Conservation (phyloP, 2,329 filamentous ascomycete genomes). For the Alternaria brassicae region DNA sequence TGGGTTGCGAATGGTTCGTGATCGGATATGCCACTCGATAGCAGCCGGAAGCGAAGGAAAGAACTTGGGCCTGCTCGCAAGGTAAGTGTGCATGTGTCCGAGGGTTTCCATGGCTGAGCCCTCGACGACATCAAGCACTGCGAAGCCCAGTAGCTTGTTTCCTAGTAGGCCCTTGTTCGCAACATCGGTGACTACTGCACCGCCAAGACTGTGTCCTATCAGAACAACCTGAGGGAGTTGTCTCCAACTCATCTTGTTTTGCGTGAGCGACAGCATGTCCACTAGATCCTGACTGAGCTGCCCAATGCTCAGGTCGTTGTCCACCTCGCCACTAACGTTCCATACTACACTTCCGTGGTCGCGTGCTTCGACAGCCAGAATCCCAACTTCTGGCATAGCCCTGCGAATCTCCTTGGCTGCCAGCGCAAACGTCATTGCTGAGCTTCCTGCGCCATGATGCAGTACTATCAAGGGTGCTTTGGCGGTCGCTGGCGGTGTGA, state of each 20-base stretch:
- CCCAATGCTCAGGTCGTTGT: constrained; percentile 72
- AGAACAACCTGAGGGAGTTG: constrained; percentile 77
- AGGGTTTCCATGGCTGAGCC: constrained; percentile 93
- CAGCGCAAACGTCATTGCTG: constrained; percentile 87
- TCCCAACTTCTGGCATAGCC: constrained; percentile 77
- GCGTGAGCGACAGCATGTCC: constrained; percentile 71
- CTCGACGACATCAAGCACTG: constrained; percentile 93
- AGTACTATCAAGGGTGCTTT: constrained; percentile 86
- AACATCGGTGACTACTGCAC: constrained; percentile 86
- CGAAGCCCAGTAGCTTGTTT: constrained; percentile 77
- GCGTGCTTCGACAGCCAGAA: constrained; percentile 84
- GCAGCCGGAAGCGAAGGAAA: constrained; percentile 81
- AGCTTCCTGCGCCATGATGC: constrained; percentile 94
- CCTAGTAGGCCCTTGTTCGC: constrained; percentile 73
- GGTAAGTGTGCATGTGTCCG: constrained; percentile 90
- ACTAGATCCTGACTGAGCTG: constrained; percentile 77
- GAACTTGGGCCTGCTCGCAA: constrained; percentile 77
- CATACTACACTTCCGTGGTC: constrained; percentile 77
- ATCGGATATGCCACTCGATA: constrained; percentile 93
- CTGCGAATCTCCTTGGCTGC: constrained; percentile 79
- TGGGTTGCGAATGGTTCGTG: constrained; percentile 82
- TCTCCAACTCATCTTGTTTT: constrained; percentile 73
- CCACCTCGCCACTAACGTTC: constrained; percentile 44
- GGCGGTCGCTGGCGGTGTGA: constrained; percentile 74
- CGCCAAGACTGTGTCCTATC: constrained; percentile 91